Percentiles rank a stretch among this genome's conserved stretches.
These are phyloP conservation scores for Talaromyces liani DNA, from an alignment of 495 filamentous ascomycete genomes.

Conservation along the genomic window DNA sequence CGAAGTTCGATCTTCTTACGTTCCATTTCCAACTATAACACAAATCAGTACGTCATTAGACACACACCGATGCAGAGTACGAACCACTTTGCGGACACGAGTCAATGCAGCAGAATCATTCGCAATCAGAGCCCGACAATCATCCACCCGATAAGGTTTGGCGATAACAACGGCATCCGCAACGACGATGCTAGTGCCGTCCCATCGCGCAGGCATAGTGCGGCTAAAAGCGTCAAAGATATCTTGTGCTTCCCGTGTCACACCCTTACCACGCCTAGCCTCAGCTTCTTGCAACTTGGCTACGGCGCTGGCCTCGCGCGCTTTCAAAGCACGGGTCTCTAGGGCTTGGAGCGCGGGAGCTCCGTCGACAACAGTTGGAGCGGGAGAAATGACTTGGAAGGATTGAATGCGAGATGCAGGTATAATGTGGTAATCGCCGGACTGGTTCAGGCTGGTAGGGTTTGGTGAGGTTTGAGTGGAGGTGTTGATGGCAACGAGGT, in stretches of 20 bases:
- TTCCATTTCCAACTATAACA: constrained; percentile 39
- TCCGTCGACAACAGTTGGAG: constrained; percentile 26
- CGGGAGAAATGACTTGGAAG: constrained; percentile 44
- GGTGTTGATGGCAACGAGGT: constrained; percentile 56
- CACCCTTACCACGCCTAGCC: constrained; percentile 50
- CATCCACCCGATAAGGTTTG: constrained; percentile 52
- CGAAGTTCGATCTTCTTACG: constrained; percentile 43
- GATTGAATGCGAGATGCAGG: constrained; percentile 56
- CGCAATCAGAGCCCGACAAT: constrained; percentile 44
- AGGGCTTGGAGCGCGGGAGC: constrained; percentile 38
- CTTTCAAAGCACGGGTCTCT: constrained; percentile 43
- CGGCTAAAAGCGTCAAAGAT: constrained; percentile 59
- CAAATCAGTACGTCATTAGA: constrained; percentile 1
- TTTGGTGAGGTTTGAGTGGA: constrained; percentile 19
- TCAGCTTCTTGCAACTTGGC: constrained; percentile 47
- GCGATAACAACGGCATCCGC: constrained; percentile 57
- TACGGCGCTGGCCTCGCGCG: constrained; percentile 47
- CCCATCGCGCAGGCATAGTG: constrained; percentile 59
- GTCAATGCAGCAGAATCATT: constrained; percentile 43
- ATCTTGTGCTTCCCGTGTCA: constrained; percentile 60
- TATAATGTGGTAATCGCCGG: constrained; percentile 55
- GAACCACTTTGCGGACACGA: constrained; percentile 59
- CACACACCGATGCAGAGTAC: constrained; percentile 16
- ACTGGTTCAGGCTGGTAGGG: constrained; percentile 29
- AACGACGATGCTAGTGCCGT: constrained; percentile 55